phyloP scores from a whole-genome alignment of 345 rosid species.

The Eutrema yunnanense region DNA sequence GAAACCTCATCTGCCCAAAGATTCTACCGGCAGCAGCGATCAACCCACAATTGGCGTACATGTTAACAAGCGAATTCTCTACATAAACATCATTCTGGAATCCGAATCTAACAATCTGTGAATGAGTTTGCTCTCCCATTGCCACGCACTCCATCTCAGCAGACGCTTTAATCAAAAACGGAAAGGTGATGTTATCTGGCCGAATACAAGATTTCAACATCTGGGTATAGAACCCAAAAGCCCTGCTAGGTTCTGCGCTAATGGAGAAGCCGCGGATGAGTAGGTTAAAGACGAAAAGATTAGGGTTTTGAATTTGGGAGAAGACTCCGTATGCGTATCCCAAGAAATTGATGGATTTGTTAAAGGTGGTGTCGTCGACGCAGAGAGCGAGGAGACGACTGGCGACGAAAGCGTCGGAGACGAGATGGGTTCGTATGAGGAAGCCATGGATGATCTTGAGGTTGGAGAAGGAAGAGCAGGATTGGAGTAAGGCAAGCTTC shows the following conservation, averaged over 20 bases:
- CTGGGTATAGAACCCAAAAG: slow-evolving; percentile 42
- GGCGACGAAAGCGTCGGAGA: slow-evolving; percentile 50
- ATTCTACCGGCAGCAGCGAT: slow-evolving; percentile 41
- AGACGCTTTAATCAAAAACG: slow-evolving; percentile 55
- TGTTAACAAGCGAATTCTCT: slow-evolving; percentile 57
- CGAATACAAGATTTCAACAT: slow-evolving; percentile 29
- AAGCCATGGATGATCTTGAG: slow-evolving; percentile 64
- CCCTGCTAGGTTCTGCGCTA: slow-evolving; percentile 32
- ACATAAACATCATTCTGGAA: slow-evolving; percentile 49
- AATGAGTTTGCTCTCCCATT: slow-evolving; percentile 57
- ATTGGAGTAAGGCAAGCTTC: slow-evolving; percentile 48
- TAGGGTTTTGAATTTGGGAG: slow-evolving; percentile 46
- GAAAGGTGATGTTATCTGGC: slow-evolving; percentile 70
- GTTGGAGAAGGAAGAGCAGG: slow-evolving; percentile 42
- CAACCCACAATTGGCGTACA: slow-evolving; percentile 53
- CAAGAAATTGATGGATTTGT: slow-evolving; percentile 14
- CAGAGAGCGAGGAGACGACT: slow-evolving; percentile 54
- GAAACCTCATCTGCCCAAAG: slow-evolving; percentile 30
- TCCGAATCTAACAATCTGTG: slow-evolving; percentile 46
- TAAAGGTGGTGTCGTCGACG: slow-evolving; percentile 24
- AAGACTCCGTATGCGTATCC: slow-evolving; percentile 45
- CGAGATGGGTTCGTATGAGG: slow-evolving; percentile 51
- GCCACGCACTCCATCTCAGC: slow-evolving; percentile 31
- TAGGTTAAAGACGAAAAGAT: slow-evolving; percentile 52
- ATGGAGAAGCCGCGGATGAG: slow-evolving; percentile 52